Base-by-base conservation (phyloP, 2,329 filamentous ascomycete species). In the Alternaria brassicae region DNA sequence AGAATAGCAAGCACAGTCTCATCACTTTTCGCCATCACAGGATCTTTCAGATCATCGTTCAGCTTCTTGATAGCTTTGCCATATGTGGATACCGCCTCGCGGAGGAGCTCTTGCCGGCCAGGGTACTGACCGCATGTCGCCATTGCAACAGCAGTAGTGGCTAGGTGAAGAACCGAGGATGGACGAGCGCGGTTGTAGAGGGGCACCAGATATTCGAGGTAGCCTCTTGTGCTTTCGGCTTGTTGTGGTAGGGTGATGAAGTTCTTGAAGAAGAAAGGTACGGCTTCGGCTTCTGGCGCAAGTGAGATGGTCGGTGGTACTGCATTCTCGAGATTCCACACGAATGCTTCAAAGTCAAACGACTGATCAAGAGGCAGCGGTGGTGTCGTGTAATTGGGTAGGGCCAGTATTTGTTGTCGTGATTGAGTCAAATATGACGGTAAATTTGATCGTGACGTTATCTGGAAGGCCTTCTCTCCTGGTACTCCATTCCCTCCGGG, bases 231-330 rank as follows among this genome's bases (percentile, higher is more conserved):
- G 27, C 68, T 75, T 48, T 79, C 78, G 5, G 72, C 70, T 63
- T 77, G 71, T 53, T 74, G 74, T 4, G 77, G 77, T 19, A 77
- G 62, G 10, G 74, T 65, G 53, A 79, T 74, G 58, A 79, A 79
- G 53, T 80, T 79, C 13, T 72, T 73, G 66, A 80, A 79, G 66
- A 80, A 80, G 69, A 80, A 80, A 2, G 76, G 73, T 3, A 76
- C 72, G 6, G 77, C 77, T 63, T 78, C 74, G 37, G 67, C 71
- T 61, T 79, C 77, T 13, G 74, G 72, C 3, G 73, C 68, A 45
- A 75, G 61, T 2, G 63, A 62, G 28, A 78, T 68, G 13, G 63
- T 69, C 0, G 61, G 55, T 7, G 75, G 72, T 2, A 78, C 56
- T 21, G 56, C 58, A 36, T 69, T 60, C 34, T 73, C 63, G 28